A percentile compares a stretch with the other conserved stretches of the same genome.
Evolutionary conservation across 2,329 filamentous ascomycete genomes (phyloP).

Genomic region (Cordyceps pruinosa): DNA sequence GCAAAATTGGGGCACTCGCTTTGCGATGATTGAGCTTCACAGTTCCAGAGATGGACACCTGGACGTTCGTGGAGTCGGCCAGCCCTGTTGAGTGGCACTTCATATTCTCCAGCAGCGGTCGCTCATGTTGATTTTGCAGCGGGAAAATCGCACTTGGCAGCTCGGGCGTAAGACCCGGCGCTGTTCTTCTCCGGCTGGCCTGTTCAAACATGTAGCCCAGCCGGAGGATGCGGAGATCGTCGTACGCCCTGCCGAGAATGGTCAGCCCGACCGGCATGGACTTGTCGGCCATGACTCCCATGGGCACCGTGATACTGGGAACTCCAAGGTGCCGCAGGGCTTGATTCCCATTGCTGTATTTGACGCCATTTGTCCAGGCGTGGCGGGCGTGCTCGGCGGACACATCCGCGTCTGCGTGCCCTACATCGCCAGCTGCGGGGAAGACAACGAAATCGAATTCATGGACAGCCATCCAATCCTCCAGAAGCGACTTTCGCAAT

Average conservation of each 20-base stretch:
- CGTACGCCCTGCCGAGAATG: conserved; percentile 42
- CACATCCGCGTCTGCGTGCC: conserved; percentile 37
- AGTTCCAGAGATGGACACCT: not conserved
- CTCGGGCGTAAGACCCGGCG: not conserved
- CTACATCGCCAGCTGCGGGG: conserved; percentile 42
- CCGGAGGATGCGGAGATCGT: conserved; percentile 28
- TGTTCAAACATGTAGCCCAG: conserved; percentile 7
- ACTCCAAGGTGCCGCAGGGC: conserved; percentile 47
- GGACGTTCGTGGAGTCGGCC: not conserved
- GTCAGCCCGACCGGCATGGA: conserved; percentile 46
- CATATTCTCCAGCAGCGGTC: not conserved
- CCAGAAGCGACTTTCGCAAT: conserved; percentile 40
- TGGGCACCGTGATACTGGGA: conserved; percentile 45
- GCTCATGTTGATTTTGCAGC: not conserved
- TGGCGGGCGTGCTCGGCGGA: conserved; percentile 16
- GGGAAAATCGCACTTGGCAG: not conserved
- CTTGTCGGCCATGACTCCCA: conserved; percentile 40
- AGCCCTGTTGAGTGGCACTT: not conserved
- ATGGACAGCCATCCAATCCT: conserved; percentile 40
- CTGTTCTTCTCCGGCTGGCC: not conserved
- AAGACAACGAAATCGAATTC: conserved; percentile 39
- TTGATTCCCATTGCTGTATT: conserved; percentile 46
- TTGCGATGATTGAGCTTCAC: not conserved
- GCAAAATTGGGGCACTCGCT: not conserved
- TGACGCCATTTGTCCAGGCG: conserved; percentile 35